phyloP scores from a whole-genome alignment of 108 stramenopile species.

The Conticribra guillardii region DNA sequence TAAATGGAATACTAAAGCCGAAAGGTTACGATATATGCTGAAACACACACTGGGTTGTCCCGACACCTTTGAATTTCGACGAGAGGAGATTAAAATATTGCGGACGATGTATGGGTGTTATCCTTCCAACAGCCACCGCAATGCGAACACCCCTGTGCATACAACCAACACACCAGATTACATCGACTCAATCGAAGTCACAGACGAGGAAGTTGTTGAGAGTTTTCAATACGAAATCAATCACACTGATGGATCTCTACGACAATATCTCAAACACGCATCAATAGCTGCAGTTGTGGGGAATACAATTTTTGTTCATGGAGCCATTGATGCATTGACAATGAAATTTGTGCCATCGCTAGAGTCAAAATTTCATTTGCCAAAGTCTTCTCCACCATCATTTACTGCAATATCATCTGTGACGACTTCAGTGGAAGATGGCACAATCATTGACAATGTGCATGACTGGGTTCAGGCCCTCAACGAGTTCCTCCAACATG shows the following conservation, averaged over 20 bases:
- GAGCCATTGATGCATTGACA: constrained; percentile 56
- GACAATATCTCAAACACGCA: constrained; percentile 58
- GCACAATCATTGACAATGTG: constrained; percentile 36
- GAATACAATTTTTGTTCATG: constrained; percentile 75
- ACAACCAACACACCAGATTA: constrained; percentile 18
- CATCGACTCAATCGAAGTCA: constrained; percentile 8
- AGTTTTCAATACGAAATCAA: constrained; percentile 60
- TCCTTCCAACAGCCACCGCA: constrained; percentile 16
- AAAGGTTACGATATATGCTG: constrained; percentile 64
- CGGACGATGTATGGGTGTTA: constrained; percentile 26
- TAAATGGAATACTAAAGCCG: constrained; percentile 39
- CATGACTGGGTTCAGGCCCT: constrained; percentile 61
- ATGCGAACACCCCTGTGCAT: constrained; percentile 14
- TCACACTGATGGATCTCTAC: constrained; percentile 47
- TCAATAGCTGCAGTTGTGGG: constrained; percentile 56
- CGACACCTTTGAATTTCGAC: constrained; percentile 68
- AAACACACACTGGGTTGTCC: constrained; percentile 69
- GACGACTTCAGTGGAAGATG: constrained; percentile 5
- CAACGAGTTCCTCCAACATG: constrained; percentile 47
- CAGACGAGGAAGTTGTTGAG: constrained; percentile 65
- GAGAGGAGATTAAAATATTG: constrained; percentile 51
- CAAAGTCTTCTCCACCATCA: constrained; percentile 32
- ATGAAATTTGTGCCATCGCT: constrained; percentile 60
- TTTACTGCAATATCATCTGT: not conserved
- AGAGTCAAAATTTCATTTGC: constrained; percentile 56